These are phyloP conservation scores for Chaetomium sp. DNA, from an alignment of 2,329 filamentous ascomycete genomes.

Conservation along the genomic window DNA sequence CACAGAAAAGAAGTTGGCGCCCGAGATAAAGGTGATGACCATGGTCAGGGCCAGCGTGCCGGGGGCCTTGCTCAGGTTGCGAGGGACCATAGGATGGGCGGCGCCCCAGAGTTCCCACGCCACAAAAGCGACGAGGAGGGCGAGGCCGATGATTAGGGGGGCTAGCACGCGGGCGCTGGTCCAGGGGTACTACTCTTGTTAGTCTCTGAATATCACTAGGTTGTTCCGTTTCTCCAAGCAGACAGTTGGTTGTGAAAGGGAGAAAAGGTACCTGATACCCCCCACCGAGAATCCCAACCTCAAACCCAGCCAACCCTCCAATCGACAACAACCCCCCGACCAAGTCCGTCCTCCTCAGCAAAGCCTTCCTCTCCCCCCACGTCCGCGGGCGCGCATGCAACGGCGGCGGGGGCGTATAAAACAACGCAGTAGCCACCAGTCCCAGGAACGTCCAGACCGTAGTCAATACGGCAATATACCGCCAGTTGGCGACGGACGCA, in stretches of 20 bases:
- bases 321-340: conserved; percentile 46
- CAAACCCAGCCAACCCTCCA: conserved; percentile 43
- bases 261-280: conserved; percentile 28
- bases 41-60: conserved; percentile 46
- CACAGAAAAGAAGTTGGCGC: conserved; percentile 51
- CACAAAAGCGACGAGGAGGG: conserved; percentile 32
- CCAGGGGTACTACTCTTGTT: conserved; percentile 29
- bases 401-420: conserved; percentile 51
- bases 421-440: conserved; percentile 43
- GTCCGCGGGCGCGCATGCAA: conserved; percentile 37
- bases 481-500: conserved; percentile 41
- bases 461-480: conserved; percentile 48
- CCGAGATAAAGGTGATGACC: conserved; percentile 53
- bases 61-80: conserved; percentile 35
- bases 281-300: conserved; percentile 40
- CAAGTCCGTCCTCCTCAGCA: conserved; percentile 43
- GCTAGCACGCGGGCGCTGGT: conserved; percentile 33
- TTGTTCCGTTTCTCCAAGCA: too few species aligned
- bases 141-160: conserved; percentile 35
- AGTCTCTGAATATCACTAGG: not conserved
- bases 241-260: not conserved
- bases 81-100: conserved; percentile 38
- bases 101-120: conserved; percentile 33
- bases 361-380: conserved; percentile 33
- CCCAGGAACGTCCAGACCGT: conserved; percentile 46